phyloP scores from a whole-genome alignment of 345 rosid genomes.

The Litchi chinensis region DNA sequence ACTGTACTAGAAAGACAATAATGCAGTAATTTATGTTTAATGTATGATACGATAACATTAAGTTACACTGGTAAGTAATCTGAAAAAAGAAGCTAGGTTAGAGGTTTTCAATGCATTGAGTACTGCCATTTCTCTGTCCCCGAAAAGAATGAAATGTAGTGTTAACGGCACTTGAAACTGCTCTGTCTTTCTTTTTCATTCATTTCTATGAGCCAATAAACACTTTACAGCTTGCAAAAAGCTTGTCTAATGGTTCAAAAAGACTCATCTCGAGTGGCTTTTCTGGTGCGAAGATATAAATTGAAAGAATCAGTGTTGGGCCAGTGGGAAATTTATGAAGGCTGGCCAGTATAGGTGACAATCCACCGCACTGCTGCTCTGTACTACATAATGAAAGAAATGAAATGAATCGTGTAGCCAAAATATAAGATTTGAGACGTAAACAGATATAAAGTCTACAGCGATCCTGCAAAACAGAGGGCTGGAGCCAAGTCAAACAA shows the following conservation, averaged over 20 bases:
- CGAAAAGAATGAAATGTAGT: background rate
- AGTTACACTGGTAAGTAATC: background rate
- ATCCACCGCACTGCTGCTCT: background rate
- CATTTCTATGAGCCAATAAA: no score
- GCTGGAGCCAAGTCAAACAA: background rate
- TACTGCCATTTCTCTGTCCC: background rate
- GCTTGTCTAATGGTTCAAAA: no score
- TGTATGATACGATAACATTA: background rate
- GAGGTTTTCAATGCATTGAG: background rate
- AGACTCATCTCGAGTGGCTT: no score
- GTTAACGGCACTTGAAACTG: background rate
- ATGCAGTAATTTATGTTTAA: background rate
- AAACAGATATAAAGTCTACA: background rate
- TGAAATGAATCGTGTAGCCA: background rate
- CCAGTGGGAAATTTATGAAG: no score
- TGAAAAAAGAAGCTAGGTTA: background rate
- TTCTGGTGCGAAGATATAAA: no score
- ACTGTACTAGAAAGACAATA: no score
- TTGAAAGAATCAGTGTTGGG: no score
- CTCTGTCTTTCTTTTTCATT: no score
- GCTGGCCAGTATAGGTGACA: no score
- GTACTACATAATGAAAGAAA: background rate
- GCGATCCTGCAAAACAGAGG: background rate
- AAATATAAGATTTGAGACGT: background rate
- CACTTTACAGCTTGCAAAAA: no score